A percentile compares a stretch with the other conserved stretches of the same genome.
Evolutionary conservation across 768 basidiomycete species (phyloP).

Genomic region (Collybiopsis confluens): DNA sequence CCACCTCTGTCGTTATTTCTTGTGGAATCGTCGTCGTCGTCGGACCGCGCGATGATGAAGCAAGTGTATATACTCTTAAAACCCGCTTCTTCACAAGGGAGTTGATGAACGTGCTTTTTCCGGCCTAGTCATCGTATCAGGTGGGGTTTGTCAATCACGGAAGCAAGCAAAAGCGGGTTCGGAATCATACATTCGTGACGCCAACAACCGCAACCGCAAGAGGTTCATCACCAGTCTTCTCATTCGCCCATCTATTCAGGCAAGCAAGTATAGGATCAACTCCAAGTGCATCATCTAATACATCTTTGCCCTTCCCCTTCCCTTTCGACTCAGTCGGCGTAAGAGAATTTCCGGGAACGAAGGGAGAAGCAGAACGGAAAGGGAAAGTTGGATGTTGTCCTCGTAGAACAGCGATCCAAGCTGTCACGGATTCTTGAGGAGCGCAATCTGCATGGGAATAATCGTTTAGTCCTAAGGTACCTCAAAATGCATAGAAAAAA

Average conservation of each 20-base stretch:
- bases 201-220: constrained; percentile 78
- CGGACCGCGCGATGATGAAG: constrained; percentile 49
- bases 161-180: not conserved
- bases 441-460: constrained; percentile 62
- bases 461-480: no score
- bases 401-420: constrained; percentile 67
- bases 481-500: constrained; percentile 22
- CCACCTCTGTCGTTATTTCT: constrained; percentile 48
- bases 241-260: constrained; percentile 43
- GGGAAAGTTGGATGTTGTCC: constrained; percentile 57
- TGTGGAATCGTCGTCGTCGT: constrained; percentile 72
- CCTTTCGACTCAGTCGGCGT: constrained; percentile 29
- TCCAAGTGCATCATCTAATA: constrained; percentile 58
- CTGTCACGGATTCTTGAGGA: constrained; percentile 67
- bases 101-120: constrained; percentile 85
- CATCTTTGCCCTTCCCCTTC: constrained; percentile 40
- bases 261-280: constrained; percentile 44
- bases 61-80: constrained; percentile 57
- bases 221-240: constrained; percentile 43
- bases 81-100: constrained; percentile 53
- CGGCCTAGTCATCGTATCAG: constrained; percentile 48
- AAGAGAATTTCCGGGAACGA: constrained; percentile 41
- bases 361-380: constrained; percentile 71
- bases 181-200: constrained; percentile 65
- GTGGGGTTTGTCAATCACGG: constrained; percentile 4